Conservation (phyloP, 108 stramenopile genomes). For the Aurantiochytrium sp. region DNA sequence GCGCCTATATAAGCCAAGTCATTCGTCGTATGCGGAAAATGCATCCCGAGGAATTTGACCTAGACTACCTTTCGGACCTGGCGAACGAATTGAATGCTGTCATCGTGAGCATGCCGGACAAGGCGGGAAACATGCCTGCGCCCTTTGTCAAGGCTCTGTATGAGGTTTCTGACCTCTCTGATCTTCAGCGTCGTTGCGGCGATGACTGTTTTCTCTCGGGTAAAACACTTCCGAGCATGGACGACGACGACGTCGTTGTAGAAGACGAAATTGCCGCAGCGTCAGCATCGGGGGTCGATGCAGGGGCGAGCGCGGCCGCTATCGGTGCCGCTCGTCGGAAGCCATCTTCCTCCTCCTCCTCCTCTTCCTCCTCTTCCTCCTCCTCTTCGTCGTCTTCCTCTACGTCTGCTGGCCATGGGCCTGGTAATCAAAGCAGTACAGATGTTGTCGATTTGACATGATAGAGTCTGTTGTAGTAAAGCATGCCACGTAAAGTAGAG, state of each 20-base stretch:
- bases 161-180: not conserved
- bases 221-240: not conserved
- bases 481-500: too few relatives aligned
- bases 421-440: not conserved
- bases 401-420: not conserved
- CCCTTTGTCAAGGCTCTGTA: not conserved
- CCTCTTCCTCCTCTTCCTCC: not conserved
- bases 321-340: too few relatives aligned
- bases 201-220: not conserved
- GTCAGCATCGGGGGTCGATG: too few relatives aligned
- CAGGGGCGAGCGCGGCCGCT: too few relatives aligned
- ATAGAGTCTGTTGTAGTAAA: too few relatives aligned
- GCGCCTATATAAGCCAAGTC: not conserved
- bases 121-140: not conserved
- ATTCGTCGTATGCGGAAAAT: not conserved
- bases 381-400: not conserved
- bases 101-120: not conserved
- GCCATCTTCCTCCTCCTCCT: too few relatives aligned
- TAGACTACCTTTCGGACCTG: not conserved
- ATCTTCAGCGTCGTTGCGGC: not conserved
- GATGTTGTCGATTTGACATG: too few relatives aligned
- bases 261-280: not conserved
- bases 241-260: not conserved
- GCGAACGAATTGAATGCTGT: not conserved
- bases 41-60: not conserved